phyloP scores from a whole-genome alignment of 1,284 basidiomycete species.

The Somion occarium region DNA sequence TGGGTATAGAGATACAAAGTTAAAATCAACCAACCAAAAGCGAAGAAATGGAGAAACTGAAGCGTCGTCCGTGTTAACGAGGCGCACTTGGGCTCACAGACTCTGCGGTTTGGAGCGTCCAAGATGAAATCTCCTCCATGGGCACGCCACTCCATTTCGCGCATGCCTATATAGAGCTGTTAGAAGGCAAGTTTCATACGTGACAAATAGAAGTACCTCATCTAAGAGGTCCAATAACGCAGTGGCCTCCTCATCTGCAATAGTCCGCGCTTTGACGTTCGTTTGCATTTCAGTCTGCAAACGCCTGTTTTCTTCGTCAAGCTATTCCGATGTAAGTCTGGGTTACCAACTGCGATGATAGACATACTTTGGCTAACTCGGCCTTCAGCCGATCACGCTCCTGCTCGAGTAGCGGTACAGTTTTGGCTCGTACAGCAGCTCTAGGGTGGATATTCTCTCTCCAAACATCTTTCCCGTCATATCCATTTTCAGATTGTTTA shows the following conservation, averaged over 20 bases:
- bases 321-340: conserved; percentile 29
- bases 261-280: conserved; percentile 40
- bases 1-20: not conserved
- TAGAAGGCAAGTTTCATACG: not conserved
- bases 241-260: conserved; percentile 40
- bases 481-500: conserved; percentile 39
- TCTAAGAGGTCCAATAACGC: conserved; percentile 52
- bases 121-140: conserved; percentile 55
- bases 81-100: conserved; percentile 18
- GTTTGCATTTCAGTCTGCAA: conserved; percentile 45
- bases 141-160: conserved; percentile 52
- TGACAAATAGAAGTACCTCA: conserved; percentile 30
- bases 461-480: conserved; percentile 52
- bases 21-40: not conserved
- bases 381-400: conserved; percentile 49
- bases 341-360: not conserved
- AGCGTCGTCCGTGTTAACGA: conserved; percentile 6
- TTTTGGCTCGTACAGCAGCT: conserved; percentile 55
- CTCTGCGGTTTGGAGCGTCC: conserved; percentile 57
- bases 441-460: conserved; percentile 53
- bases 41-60: not conserved
- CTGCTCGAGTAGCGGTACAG: conserved; percentile 51
- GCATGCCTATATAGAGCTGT: conserved; percentile 35
- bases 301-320: conserved; percentile 48
- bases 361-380: conserved; percentile 43